Evolutionary conservation across 805 yeast species (phyloP).

Genomic region (Ogataea pilisensis): DNA sequence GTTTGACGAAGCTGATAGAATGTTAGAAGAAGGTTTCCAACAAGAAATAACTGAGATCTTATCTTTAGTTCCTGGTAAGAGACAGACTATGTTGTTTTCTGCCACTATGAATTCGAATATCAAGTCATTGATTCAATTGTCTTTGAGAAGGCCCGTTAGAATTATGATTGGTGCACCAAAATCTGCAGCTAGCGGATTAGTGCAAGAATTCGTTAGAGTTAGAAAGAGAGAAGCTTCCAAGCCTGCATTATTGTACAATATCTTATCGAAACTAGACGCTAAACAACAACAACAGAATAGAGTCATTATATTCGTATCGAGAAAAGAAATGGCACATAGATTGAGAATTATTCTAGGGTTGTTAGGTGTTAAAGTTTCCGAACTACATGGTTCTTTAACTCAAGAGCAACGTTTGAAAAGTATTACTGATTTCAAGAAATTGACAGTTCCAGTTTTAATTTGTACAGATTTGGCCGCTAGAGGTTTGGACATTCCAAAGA

Average conservation of each 20-base stretch:
- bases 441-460: conserved; percentile 79
- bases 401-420: conserved; percentile 92
- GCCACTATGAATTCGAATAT: conserved; percentile 98
- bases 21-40: conserved; percentile 99
- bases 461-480: conserved; percentile 99
- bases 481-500: conserved; percentile 98
- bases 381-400: conserved; percentile 76
- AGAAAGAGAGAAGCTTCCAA: conserved; percentile 82
- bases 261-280: conserved; percentile 64
- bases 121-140: conserved; percentile 80
- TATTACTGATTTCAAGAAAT: conserved; percentile 75
- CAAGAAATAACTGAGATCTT: conserved; percentile 89
- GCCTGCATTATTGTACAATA: conserved; percentile 74
- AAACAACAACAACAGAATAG: conserved; percentile 59
- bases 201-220: conserved; percentile 92
- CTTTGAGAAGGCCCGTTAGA: conserved; percentile 86
- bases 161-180: conserved; percentile 97
- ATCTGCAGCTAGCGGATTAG: conserved; percentile 84
- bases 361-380: conserved; percentile 72
- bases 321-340: conserved; percentile 87
- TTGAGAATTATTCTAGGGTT: conserved; percentile 73
- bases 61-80: conserved; percentile 77
- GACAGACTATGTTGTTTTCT: conserved; percentile 92
- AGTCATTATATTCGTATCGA: conserved; percentile 84
- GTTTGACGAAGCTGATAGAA: conserved; percentile 97